Evolutionary conservation across 768 basidiomycete genomes (phyloP).

Genomic region (Boletellus ananiceps): DNA sequence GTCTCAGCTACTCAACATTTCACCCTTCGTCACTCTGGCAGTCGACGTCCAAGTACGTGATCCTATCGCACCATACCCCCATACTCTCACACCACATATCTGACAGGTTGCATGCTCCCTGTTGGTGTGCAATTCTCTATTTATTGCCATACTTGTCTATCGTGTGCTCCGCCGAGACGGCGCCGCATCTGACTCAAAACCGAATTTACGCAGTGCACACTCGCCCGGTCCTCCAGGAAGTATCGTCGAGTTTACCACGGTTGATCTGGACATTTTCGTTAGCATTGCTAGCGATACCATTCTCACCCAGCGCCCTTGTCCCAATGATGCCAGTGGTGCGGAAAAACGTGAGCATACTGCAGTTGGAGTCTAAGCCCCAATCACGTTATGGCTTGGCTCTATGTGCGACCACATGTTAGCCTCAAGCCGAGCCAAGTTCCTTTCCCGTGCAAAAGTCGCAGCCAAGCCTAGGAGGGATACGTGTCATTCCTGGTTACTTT

Average conservation of each 20-base stretch:
- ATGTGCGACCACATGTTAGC: no score
- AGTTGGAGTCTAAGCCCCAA: background rate
- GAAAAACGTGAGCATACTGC: background rate
- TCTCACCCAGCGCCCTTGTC: background rate
- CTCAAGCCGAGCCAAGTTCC: background rate
- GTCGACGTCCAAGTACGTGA: slow-evolving; percentile 15
- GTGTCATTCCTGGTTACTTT: background rate
- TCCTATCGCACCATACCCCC: background rate
- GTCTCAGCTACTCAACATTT: slow-evolving; percentile 5
- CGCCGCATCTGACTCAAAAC: background rate
- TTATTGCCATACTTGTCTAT: slow-evolving; percentile 6
- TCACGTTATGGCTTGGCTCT: background rate
- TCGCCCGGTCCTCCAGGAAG: background rate
- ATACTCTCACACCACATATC: background rate
- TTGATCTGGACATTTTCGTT: slow-evolving; percentile 3
- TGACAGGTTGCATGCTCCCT: slow-evolving; percentile 14
- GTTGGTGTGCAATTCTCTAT: slow-evolving; percentile 13
- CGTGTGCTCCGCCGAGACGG: slow-evolving; percentile 2
- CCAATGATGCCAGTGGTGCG: no score
- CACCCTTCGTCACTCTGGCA: background rate
- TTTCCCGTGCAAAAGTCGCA: no score
- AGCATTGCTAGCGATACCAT: background rate
- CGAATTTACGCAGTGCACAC: background rate
- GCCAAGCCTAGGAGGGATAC: background rate
- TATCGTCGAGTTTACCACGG: slow-evolving; percentile 8